Base-by-base conservation (phyloP, 108 stramenopile species). In the Hondaea fermentalgiana region DNA sequence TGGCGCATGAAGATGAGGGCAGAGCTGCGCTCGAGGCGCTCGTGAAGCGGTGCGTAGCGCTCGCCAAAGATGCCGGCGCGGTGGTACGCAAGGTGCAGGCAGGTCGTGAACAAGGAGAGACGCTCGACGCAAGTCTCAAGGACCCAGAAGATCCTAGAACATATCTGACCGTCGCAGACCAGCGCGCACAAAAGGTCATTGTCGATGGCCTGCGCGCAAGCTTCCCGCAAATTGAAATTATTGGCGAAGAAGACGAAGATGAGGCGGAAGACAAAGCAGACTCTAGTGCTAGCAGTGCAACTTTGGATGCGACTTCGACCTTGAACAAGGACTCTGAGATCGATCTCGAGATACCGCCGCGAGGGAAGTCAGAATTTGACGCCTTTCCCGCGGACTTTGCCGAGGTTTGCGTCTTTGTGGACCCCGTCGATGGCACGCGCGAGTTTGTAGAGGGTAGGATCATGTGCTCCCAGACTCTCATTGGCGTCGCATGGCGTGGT, bases 381-480 rank as follows among this genome's bases (percentile, higher is more conserved):
- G 25, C 28, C 23, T 53, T 53, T 16, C 49, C 45, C 25, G 76
- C 76, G 16, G 45, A 53, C 76, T 47, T 21, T 12, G 51, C 19
- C n/a, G 76, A 83, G 0, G 49, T 83, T 6, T 83, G 76, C 51
- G 45, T 96, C 42, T 96, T 95, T 90, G 95, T 96, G 47, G 96
- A 96, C 92, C 95, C 96, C 5, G 60, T 96, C 60, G 96, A 96
- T 88, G 96, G 96, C 19, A 96, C 96, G 1, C 92, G 96, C 59
- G 96, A 96, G 89, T 96, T 95, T 89, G 95, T 96, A 19, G 95
- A 96, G 83, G 95, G 95, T 29, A 91, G 96, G 5, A 89, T 96
- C 43, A 91, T 92, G 58, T 95, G 95, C 87, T 95, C 94, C 14
- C 95, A 94, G 83, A 95, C 93, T 60, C 89, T 96, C 29, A 94